Percentiles rank a stretch among this genome's conserved stretches.
phyloP scores from a whole-genome alignment of 768 basidiomycete species.

The Tephrocybe rancida region DNA sequence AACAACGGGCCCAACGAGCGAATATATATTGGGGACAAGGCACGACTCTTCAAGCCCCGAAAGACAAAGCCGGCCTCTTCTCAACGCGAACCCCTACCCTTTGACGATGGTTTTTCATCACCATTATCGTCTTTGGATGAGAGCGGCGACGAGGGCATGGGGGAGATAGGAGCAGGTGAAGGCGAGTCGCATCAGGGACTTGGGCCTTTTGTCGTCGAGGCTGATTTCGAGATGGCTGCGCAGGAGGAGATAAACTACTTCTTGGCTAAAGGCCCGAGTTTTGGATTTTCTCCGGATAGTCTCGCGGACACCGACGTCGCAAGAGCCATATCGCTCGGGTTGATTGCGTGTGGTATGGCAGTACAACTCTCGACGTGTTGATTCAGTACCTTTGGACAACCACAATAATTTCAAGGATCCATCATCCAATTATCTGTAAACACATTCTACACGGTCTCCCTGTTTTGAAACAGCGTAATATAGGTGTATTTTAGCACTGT shows the following conservation, averaged over 20 bases:
- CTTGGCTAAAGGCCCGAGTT: slow-evolving; percentile 15
- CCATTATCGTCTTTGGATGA: slow-evolving; percentile 14
- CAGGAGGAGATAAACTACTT: slow-evolving; percentile 16
- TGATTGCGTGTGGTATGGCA: slow-evolving; percentile 23
- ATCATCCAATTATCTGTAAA: not conserved
- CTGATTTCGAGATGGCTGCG: slow-evolving; percentile 21
- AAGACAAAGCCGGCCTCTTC: not conserved
- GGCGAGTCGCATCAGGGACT: slow-evolving; percentile 19
- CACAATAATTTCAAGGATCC: not conserved
- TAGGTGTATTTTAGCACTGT: not conserved
- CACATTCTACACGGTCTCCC: not conserved
- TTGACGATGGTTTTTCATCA: slow-evolving; percentile 3
- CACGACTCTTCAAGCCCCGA: slow-evolving; percentile 2
- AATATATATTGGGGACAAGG: slow-evolving; percentile 18
- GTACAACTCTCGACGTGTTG: slow-evolving; percentile 14
- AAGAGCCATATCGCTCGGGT: slow-evolving; percentile 24
- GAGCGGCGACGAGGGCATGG: not conserved
- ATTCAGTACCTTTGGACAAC: not conserved
- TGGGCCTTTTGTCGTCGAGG: slow-evolving; percentile 6
- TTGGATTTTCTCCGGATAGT: slow-evolving; percentile 20
- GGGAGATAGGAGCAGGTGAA: slow-evolving; percentile 9
- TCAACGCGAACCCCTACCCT: not conserved
- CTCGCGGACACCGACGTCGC: slow-evolving; percentile 24
- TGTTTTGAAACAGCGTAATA: not conserved
- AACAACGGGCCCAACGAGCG: slow-evolving; percentile 11